Percentiles rank a stretch among this genome's conserved stretches.
Evolutionary conservation across 2,329 filamentous ascomycete genomes (phyloP).

Genomic region (Alternaria novae-zelandiae): DNA sequence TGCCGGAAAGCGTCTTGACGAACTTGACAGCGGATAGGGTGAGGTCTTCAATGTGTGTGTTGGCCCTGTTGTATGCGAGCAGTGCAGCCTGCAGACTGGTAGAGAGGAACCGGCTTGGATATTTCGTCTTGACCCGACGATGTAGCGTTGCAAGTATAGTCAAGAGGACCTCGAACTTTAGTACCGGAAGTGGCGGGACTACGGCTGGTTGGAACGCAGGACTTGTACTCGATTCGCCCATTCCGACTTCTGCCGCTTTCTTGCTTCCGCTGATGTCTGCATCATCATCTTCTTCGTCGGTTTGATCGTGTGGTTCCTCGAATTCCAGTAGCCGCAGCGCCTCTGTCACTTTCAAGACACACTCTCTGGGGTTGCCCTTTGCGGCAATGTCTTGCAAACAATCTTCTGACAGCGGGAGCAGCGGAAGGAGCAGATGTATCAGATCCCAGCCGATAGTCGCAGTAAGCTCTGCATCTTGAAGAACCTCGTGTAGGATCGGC

Average conservation of each 20-base stretch:
- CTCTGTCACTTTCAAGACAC: conserved; percentile 81
- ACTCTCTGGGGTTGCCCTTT: conserved; percentile 80
- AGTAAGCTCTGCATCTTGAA: conserved; percentile 72
- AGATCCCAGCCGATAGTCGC: conserved; percentile 85
- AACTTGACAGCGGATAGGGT: conserved; percentile 74
- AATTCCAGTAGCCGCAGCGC: conserved; percentile 68
- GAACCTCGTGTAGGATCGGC: conserved; percentile 70
- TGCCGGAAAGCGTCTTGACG: conserved; percentile 71
- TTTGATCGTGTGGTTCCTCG: conserved; percentile 60
- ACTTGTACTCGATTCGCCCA: conserved; percentile 42
- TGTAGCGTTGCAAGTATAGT: conserved; percentile 77
- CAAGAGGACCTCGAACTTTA: conserved; percentile 72
- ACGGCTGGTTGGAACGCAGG: conserved; percentile 29
- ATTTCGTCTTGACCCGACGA: conserved; percentile 75
- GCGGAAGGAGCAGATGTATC: conserved; percentile 73
- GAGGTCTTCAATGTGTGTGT: conserved; percentile 65
- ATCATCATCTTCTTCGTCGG: conserved; percentile 50
- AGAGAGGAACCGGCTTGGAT: conserved; percentile 78
- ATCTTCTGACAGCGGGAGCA: conserved; percentile 69
- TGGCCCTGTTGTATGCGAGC: conserved; percentile 67
- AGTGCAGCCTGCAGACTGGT: conserved; percentile 76
- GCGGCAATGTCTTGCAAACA: conserved; percentile 78
- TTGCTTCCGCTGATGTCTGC: conserved; percentile 12
- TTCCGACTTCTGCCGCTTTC: conserved; percentile 30
- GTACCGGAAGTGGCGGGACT: conserved; percentile 51